These are phyloP conservation scores for Pseudevernia furfuracea DNA, from an alignment of 495 filamentous ascomycete species.

Conservation along the genomic window DNA sequence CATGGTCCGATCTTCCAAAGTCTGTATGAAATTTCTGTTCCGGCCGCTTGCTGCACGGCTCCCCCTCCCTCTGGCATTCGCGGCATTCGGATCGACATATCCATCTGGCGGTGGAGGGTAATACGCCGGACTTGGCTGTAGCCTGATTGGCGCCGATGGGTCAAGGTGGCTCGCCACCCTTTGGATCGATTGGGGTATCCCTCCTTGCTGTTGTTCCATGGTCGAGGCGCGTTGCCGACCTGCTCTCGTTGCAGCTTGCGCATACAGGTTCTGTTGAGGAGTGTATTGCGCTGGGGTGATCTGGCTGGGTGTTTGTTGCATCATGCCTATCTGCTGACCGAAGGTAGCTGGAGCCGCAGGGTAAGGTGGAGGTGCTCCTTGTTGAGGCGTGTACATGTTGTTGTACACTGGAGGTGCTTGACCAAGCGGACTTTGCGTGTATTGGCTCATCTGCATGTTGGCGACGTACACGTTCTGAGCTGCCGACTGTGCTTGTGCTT, in stretches of 20 bases:
- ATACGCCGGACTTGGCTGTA: constrained; percentile 95
- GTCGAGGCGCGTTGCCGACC: constrained; percentile 89
- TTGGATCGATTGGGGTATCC: constrained; percentile 88
- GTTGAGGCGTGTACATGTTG: constrained; percentile 67
- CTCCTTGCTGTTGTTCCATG: constrained; percentile 85
- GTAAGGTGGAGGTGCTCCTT: constrained; percentile 81
- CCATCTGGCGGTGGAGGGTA: constrained; percentile 94
- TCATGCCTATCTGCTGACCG: constrained; percentile 67
- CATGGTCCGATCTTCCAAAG: constrained; percentile 83
- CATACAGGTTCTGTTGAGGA: constrained; percentile 67
- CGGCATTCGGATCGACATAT: constrained; percentile 51
- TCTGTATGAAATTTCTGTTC: constrained; percentile 87
- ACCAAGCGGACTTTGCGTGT: constrained; percentile 42
- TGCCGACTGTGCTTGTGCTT: constrained; percentile 44
- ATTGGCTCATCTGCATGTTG: constrained; percentile 54
- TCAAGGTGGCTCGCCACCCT: constrained; percentile 95
- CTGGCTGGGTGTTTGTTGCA: constrained; percentile 56
- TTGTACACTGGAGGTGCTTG: constrained; percentile 64
- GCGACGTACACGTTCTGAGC: constrained; percentile 45
- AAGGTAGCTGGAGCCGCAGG: constrained; percentile 59
- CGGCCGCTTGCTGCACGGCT: constrained; percentile 60
- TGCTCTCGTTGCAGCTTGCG: constrained; percentile 74
- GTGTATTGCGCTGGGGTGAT: constrained; percentile 63
- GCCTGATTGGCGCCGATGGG: constrained; percentile 83
- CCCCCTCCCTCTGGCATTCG: constrained; percentile 63